A percentile compares a stretch with the other conserved stretches of the same genome.
phyloP scores from a whole-genome alignment of 805 yeast species.

The Candida jianshihensis region DNA sequence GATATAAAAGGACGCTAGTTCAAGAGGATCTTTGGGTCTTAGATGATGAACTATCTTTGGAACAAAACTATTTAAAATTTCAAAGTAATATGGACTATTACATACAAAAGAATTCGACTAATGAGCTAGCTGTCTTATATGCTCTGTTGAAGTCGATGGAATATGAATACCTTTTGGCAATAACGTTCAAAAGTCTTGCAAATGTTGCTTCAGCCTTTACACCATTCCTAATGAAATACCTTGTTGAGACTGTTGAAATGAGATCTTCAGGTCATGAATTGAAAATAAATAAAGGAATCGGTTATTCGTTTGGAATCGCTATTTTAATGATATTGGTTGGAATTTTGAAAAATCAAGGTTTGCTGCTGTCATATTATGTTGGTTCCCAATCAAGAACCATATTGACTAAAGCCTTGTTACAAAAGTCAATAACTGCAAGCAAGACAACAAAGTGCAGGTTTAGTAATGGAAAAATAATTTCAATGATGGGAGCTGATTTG shows the following conservation, averaged over 20 bases:
- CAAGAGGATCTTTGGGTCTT: constrained; percentile 38
- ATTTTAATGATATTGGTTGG: constrained; percentile 42
- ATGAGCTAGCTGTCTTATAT: not conserved
- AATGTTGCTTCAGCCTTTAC: not conserved
- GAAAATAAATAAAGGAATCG: constrained; percentile 51
- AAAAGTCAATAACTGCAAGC: constrained; percentile 54
- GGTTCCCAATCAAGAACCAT: constrained; percentile 65
- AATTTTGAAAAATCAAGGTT: constrained; percentile 50
- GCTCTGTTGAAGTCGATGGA: not conserved
- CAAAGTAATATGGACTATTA: not conserved
- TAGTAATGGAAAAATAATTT: constrained; percentile 61
- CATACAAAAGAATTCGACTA: not conserved
- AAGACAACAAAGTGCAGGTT: constrained; percentile 46
- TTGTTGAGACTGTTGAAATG: constrained; percentile 43
- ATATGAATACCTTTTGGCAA: not conserved
- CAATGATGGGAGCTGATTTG: constrained; percentile 70
- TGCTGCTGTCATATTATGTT: constrained; percentile 45
- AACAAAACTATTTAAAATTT: constrained; percentile 18
- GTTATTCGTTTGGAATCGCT: constrained; percentile 65
- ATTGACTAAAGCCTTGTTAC: constrained; percentile 57
- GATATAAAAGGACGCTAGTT: constrained; percentile 47
- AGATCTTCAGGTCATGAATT: constrained; percentile 31
- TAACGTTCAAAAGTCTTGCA: not conserved
- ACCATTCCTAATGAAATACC: constrained; percentile 28
- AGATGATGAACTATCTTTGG: constrained; percentile 23